phyloP scores from a whole-genome alignment of 805 yeast species.

The Yarrowia porcina region DNA sequence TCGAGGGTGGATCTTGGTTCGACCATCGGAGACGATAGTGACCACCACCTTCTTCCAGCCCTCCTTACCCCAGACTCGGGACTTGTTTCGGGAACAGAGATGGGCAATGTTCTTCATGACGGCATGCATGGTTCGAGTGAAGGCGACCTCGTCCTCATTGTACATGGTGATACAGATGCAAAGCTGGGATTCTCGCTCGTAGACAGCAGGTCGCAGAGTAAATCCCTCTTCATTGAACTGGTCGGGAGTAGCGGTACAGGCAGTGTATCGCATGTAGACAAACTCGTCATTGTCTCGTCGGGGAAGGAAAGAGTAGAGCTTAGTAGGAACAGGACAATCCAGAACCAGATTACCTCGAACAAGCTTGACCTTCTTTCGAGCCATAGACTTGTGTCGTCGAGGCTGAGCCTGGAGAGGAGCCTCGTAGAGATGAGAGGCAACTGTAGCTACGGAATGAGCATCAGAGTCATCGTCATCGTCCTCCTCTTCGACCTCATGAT shows the following conservation, averaged over 20 bases:
- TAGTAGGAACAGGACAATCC: conserved; percentile 93
- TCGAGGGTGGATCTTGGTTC: conserved; percentile 80
- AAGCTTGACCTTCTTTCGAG: conserved; percentile 70
- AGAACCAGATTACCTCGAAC: conserved; percentile 80
- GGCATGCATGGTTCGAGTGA: conserved; percentile 91
- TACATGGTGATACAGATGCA: conserved; percentile 95
- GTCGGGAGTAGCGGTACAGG: conserved; percentile 92
- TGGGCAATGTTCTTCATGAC: conserved; percentile 91
- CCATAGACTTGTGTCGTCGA: conserved; percentile 62
- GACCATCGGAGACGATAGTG: conserved; percentile 87
- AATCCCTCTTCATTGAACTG: conserved; percentile 77
- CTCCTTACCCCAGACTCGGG: conserved; percentile 91
- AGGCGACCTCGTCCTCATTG: conserved; percentile 85
- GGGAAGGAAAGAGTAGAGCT: conserved; percentile 78
- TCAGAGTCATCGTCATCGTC: conserved; percentile 21
- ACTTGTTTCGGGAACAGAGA: conserved; percentile 72
- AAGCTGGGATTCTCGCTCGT: conserved; percentile 87
- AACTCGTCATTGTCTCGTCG: conserved; percentile 88
- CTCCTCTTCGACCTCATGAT: neutral
- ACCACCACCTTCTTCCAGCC: conserved; percentile 98
- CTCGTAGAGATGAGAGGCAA: conserved; percentile 31
- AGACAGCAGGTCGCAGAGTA: conserved; percentile 78
- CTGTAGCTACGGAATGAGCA: conserved; percentile 29
- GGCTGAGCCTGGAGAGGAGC: conserved; percentile 43
- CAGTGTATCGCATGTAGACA: conserved; percentile 94